These are phyloP conservation scores for Cercospora sesami DNA, from an alignment of 2,329 filamentous ascomycete genomes.

Conservation along the genomic window DNA sequence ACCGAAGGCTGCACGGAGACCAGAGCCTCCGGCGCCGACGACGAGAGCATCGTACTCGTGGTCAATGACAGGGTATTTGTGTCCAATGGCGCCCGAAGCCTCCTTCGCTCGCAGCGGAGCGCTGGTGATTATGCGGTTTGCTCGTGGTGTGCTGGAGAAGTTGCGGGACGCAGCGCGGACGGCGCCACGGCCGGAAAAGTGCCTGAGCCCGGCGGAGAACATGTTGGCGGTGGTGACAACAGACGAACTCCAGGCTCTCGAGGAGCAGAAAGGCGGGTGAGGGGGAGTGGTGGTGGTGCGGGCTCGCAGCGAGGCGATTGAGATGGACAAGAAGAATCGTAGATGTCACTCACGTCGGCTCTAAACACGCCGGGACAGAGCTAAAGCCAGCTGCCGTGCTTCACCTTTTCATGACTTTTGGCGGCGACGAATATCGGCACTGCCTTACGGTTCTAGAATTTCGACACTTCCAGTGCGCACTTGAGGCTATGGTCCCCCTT, in stretches of 20 bases:
- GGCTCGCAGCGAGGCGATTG: background rate
- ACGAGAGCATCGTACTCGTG: constrained; percentile 99
- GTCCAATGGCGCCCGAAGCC: constrained; percentile 80
- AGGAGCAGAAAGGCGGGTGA: constrained; percentile 1
- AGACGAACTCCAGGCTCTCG: background rate
- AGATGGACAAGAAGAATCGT: constrained; percentile 5
- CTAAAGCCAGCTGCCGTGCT: background rate
- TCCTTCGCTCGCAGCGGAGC: constrained; percentile 91
- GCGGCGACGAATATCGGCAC: background rate
- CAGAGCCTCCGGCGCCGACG: constrained; percentile 78
- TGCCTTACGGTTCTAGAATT: background rate
- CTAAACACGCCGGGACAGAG: background rate
- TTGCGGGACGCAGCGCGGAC: constrained; percentile 51
- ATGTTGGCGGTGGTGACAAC: constrained; percentile 30
- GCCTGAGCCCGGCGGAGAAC: constrained; percentile 41
- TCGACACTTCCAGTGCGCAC: background rate
- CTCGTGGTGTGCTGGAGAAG: constrained; percentile 84
- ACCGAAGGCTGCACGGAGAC: constrained; percentile 79
- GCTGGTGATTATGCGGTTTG: constrained; percentile 75
- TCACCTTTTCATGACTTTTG: background rate
- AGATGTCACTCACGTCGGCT: constrained; percentile 8
- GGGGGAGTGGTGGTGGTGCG: background rate
- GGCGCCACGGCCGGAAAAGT: constrained; percentile 36
- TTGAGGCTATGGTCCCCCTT: background rate
- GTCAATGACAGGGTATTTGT: constrained; percentile 95